These are phyloP conservation scores for Kalanchoe fedtschenkoi DNA, from an alignment of 164 flowering plant species.

Conservation along the genomic window DNA sequence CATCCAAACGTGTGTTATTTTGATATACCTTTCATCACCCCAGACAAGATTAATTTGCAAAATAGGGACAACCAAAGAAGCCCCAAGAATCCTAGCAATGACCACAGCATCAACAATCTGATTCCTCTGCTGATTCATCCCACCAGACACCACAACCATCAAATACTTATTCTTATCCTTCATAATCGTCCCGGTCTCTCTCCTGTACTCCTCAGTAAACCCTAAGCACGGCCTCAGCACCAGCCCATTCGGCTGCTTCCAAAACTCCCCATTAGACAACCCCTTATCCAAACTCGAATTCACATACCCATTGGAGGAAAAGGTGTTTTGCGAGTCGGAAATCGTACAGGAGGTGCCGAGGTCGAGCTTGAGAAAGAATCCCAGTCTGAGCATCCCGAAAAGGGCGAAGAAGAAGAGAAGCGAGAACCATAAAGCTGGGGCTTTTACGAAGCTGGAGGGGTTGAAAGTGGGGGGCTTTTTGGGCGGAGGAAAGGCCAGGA, in stretches of 20 bases:
- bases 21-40: conserved; percentile 89
- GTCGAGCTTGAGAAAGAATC: conserved; percentile 25
- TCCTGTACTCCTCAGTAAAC: conserved; percentile 47
- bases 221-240: conserved; percentile 71
- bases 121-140: conserved; percentile 96
- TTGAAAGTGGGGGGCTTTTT: background rate
- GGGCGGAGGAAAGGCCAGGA: background rate
- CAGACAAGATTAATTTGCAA: conserved; percentile 90
- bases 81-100: conserved; percentile 90
- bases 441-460: conserved; percentile 1
- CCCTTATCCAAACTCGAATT: conserved; percentile 3
- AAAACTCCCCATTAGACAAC: conserved; percentile 32
- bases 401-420: conserved; percentile 35
- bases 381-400: conserved; percentile 43
- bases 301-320: conserved; percentile 3
- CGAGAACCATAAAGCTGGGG: conserved; percentile 4
- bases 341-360: background rate
- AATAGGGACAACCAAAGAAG: conserved; percentile 83
- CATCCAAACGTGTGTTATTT: background rate
- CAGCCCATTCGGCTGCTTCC: conserved; percentile 84
- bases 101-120: conserved; percentile 98
- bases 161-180: conserved; percentile 56
- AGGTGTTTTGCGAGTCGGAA: conserved; percentile 6
- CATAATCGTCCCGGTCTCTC: conserved; percentile 24
- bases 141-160: conserved; percentile 92